Evolutionary conservation across 192 early-diverging fungal genomes (phyloP).

Genomic region (Obelidium mucronatum): DNA sequence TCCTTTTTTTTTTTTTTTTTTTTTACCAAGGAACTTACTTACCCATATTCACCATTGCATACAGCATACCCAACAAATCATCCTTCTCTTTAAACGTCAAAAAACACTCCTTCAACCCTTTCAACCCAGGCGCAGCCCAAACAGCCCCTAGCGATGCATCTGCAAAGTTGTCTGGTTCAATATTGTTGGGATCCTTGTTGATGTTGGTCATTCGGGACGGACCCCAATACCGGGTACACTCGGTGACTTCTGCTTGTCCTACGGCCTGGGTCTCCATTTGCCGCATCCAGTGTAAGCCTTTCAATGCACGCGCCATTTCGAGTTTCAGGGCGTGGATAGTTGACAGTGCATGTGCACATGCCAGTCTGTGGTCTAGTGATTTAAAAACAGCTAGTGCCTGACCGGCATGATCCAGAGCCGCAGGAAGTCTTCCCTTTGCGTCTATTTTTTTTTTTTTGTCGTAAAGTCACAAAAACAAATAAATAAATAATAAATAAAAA

Average conservation of each 20-base stretch:
- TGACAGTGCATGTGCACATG: conserved; percentile 28
- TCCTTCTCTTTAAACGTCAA: conserved; percentile 19
- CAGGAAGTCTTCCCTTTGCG: conserved; percentile 45
- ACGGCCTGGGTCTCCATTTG: conserved; percentile 51
- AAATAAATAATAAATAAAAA: conserved; percentile 28
- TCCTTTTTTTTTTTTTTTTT: no score
- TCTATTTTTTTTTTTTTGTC: conserved; percentile 34
- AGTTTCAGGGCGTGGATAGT: conserved; percentile 41
- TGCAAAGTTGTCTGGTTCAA: conserved; percentile 37
- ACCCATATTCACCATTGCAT: conserved; percentile 31
- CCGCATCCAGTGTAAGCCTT: conserved; percentile 52
- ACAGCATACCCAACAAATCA: conserved; percentile 32
- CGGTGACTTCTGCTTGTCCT: conserved; percentile 45
- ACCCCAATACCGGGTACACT: conserved; percentile 44
- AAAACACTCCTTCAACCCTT: conserved; percentile 15
- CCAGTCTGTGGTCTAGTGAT: conserved; percentile 25
- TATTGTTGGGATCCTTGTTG: conserved; percentile 39
- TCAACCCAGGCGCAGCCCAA: conserved; percentile 37
- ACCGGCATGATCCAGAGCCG: conserved; percentile 41
- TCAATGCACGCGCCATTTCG: conserved; percentile 40
- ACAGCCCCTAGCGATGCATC: conserved; percentile 20
- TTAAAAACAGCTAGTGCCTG: conserved; percentile 40
- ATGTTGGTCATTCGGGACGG: conserved; percentile 38
- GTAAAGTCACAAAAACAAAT: neutral
- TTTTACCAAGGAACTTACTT: no score